Base-by-base conservation (phyloP, 139 green algal species). In the Tetradesmus lagerheimii region DNA sequence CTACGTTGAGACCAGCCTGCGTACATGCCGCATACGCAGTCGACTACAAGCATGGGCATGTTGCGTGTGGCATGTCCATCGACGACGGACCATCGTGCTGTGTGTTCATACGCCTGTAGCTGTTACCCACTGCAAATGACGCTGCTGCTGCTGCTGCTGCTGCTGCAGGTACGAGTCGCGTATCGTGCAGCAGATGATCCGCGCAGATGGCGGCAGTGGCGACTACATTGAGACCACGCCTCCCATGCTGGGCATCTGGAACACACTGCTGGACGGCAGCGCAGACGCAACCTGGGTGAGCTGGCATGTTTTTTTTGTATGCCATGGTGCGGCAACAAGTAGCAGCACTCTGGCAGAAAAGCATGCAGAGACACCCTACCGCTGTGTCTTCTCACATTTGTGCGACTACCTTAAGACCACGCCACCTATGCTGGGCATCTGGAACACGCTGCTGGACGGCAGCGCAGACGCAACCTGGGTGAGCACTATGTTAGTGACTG, bases 181-280 rank as follows among this genome's bases (percentile, higher is more conserved):
- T 29, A 98, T 98, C 83, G 94, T 98, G 78, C 95, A 98, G 92
- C 75, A 96, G 87, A 91, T 98, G 89, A 98, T 98, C 50, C 74
- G 86, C 18, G 92, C 92, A 62, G 97, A 97, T 84, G 97, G 97
- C 39, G 97, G 97, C 66, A 94, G 80, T 18, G 97, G 97, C 1
- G 93, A 97, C 0, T 98, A 95, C 88, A 38, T 85, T 31, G 97
- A 99, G 89, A 43, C 90, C 53, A 94, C 92, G 27, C 93, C 93
- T 38, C 93, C 95, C 35, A 97, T 97, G 94, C 94, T 98, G 45
- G 95, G 94, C 62, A 96, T 98, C 50, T 98, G 95, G 95, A 93
- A 98, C 86, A 97, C 96, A 0, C 85, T 98, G 80, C 75, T 97
- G 2, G 93, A 95, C 66, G 85, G 67, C n/a, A 74, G 27, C 11